Percentiles rank a stretch among this genome's conserved stretches.
These are phyloP conservation scores for Capsicum chinense DNA, from an alignment of 257 asterid species.

Conservation along the genomic window DNA sequence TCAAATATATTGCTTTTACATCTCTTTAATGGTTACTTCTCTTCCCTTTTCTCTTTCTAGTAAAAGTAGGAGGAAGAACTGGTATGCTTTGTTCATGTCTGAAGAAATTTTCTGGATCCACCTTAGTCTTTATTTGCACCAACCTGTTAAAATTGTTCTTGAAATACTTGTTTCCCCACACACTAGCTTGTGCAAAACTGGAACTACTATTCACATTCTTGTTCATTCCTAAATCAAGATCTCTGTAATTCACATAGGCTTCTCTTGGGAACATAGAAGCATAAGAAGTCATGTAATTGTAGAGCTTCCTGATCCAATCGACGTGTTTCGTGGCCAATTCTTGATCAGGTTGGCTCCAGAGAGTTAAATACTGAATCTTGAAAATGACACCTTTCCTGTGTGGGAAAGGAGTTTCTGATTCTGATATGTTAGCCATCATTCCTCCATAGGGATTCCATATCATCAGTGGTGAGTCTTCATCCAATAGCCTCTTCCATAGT, in stretches of 20 bases:
- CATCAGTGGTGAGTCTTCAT: not conserved
- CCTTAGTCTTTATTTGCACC: constrained; percentile 15
- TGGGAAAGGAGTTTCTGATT: constrained; percentile 27
- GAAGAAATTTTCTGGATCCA: constrained; percentile 26
- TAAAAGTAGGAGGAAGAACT: constrained; percentile 5
- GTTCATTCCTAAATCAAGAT: constrained; percentile 30
- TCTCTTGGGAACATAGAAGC: constrained; percentile 25
- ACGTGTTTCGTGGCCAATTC: constrained; percentile 11
- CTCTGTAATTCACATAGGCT: constrained; percentile 33
- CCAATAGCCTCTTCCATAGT: constrained; percentile 9
- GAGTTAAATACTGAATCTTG: constrained; percentile 19
- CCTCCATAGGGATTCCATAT: constrained; percentile 33
- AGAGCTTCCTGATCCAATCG: constrained; percentile 20
- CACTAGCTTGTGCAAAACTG: constrained; percentile 16
- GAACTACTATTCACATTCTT: not conserved
- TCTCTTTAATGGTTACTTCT: not conserved
- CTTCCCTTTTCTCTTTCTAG: not conserved
- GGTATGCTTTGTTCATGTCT: constrained; percentile 31
- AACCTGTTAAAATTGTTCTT: constrained; percentile 19
- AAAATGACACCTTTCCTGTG: constrained; percentile 24
- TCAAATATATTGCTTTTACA: not conserved
- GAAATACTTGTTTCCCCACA: constrained; percentile 31
- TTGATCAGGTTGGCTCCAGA: constrained; percentile 9
- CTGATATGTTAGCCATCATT: constrained; percentile 31
- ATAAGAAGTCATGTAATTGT: constrained; percentile 29